These are phyloP conservation scores for Obelidium mucronatum DNA, from an alignment of 192 early-diverging fungal genomes.

Conservation along the genomic window DNA sequence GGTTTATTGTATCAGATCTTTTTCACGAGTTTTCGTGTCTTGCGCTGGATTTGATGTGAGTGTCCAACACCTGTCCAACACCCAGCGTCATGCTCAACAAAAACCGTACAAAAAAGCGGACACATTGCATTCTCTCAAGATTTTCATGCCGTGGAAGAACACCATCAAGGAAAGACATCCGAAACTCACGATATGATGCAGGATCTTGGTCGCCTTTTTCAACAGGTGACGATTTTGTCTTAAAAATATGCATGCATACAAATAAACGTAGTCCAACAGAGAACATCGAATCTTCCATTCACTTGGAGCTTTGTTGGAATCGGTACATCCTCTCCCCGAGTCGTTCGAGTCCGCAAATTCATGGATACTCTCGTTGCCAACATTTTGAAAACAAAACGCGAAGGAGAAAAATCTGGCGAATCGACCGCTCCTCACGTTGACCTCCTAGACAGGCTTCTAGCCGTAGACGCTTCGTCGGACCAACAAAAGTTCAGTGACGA, in stretches of 20 bases:
- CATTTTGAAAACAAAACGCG: neutral
- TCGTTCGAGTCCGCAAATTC: neutral
- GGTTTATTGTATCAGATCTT: neutral
- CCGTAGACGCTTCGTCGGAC: neutral
- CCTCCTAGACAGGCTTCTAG: slow-evolving; percentile 49
- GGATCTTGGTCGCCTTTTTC: neutral
- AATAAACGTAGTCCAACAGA: too few relatives aligned
- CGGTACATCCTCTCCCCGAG: neutral
- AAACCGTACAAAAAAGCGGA: neutral
- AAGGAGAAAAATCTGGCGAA: too few relatives aligned
- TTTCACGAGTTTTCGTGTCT: neutral
- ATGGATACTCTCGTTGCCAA: neutral
- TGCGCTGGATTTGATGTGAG: too few relatives aligned
- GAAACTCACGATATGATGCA: neutral
- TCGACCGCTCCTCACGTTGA: slow-evolving; percentile 21
- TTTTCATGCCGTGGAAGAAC: too few relatives aligned
- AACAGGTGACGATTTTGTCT: neutral
- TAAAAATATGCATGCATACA: too few relatives aligned
- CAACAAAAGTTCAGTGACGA: slow-evolving; percentile 38
- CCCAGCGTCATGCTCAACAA: neutral
- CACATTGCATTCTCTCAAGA: too few relatives aligned
- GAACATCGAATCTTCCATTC: neutral
- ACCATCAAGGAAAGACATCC: too few relatives aligned
- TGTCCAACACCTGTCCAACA: neutral
- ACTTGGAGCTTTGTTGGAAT: neutral